A percentile compares a stretch with the other conserved stretches of the same genome.
Conservation (phyloP, 164 flowering plant species). For the Tetrastigma voinierianum region DNA sequence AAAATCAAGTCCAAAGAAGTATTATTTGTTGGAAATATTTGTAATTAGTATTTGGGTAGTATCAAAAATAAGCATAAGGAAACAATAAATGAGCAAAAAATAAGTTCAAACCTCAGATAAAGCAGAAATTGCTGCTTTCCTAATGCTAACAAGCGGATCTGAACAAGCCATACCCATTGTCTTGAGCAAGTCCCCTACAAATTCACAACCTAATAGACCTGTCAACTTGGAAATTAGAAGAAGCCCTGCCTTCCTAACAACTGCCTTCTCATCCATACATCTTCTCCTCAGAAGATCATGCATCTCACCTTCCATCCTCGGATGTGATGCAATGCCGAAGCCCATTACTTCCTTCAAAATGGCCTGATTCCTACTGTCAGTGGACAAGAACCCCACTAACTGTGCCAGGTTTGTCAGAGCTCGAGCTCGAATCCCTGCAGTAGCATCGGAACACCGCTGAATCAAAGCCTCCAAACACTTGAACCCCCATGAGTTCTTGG, state of each 20-base stretch:
- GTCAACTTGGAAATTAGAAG: constrained; percentile 65
- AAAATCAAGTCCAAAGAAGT: too few species aligned
- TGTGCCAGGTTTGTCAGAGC: constrained; percentile 80
- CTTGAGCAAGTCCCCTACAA: constrained; percentile 67
- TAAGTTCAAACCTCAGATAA: constrained; percentile 72
- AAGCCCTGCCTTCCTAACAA: constrained; percentile 84
- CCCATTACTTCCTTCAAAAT: constrained; percentile 55
- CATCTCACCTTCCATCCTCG: constrained; percentile 26
- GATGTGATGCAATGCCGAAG: constrained; percentile 21
- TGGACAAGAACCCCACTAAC: constrained; percentile 44
- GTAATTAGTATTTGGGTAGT: too few species aligned
- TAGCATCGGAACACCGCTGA: constrained; percentile 70
- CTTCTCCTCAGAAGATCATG: constrained; percentile 64
- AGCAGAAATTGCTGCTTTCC: constrained; percentile 88
- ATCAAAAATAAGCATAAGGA: background rate
- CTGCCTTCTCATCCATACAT: constrained; percentile 93
- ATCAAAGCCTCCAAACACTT: constrained; percentile 64
- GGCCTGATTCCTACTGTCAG: constrained; percentile 22
- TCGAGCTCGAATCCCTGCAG: constrained; percentile 69
- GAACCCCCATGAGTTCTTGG: constrained; percentile 47
- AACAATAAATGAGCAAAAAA: constrained; percentile 1
- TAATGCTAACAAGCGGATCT: constrained; percentile 93
- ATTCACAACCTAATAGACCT: constrained; percentile 43
- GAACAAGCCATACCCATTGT: constrained; percentile 86
- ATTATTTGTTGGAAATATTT: too few species aligned